These are phyloP conservation scores for Cercospora nicotianae DNA, from an alignment of 2,329 filamentous ascomycete species.

Conservation along the genomic window DNA sequence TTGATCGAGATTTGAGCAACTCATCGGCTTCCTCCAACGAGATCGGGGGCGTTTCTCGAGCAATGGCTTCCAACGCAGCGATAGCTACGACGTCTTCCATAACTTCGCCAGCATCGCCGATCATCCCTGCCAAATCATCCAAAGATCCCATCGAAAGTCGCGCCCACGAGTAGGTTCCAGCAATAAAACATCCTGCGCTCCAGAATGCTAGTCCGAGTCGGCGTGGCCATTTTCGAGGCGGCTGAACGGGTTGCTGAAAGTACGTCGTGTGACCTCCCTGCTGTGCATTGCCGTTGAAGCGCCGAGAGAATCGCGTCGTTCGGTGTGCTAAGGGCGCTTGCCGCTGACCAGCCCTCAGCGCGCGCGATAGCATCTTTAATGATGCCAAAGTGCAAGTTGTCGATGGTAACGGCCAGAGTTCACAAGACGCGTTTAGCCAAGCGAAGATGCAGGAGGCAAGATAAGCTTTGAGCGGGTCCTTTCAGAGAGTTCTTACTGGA, in stretches of 20 bases:
- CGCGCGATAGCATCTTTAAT: slow-evolving; percentile 19
- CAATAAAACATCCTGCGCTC: slow-evolving; percentile 26
- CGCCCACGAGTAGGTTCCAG: slow-evolving; percentile 25
- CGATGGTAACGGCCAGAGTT: neutral
- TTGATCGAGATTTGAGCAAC: slow-evolving; percentile 26
- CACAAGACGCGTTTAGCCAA: neutral
- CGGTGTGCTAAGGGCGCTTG: slow-evolving; percentile 9
- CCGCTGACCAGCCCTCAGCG: slow-evolving; percentile 11
- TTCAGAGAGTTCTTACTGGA: neutral
- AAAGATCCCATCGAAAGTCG: slow-evolving; percentile 16
- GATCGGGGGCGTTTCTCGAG: slow-evolving; percentile 26
- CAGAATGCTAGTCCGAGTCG: slow-evolving; percentile 28
- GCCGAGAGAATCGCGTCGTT: slow-evolving; percentile 23
- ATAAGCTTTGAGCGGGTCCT: neutral
- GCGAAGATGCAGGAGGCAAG: neutral
- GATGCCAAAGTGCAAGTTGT: neutral
- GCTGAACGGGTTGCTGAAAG: slow-evolving; percentile 33
- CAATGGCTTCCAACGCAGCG: slow-evolving; percentile 24
- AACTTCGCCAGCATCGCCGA: slow-evolving; percentile 13
- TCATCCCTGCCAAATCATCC: slow-evolving; percentile 13
- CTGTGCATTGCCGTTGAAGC: slow-evolving; percentile 25
- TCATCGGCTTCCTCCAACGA: slow-evolving; percentile 27
- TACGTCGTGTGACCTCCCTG: slow-evolving; percentile 34
- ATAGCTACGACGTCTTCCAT: slow-evolving; percentile 25
- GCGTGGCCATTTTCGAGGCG: slow-evolving; percentile 25